Evolutionary conservation across 345 rosid genomes (phyloP), one percentile per base, ranked within the genome.

Genomic region (Eucalyptus curtisii): DNA sequence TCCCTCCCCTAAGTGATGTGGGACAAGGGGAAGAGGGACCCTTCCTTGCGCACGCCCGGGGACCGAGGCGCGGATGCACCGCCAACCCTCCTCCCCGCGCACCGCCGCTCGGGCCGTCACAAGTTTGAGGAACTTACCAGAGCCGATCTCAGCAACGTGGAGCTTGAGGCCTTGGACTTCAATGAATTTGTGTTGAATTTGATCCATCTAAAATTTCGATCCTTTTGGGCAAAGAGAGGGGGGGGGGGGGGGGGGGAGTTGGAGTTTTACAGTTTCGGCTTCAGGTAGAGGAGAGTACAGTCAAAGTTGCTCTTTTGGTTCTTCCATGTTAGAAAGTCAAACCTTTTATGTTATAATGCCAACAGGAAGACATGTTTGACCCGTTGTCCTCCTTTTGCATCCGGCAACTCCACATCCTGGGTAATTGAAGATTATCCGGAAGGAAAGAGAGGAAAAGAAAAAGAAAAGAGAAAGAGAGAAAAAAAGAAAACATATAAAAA

Each of bases 131-230:
- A 31, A 25, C 85, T 79, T 27, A 93, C 93, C 92, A 33, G 92
- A 49, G 80, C 94, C 95, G 42, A 89, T 87, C 42, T 94, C 93
- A 7, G 95, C 94, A n/a, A 92, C 88, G 90, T 94, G 95, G 89
- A 91, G 93, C 80, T 92, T 93, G 31, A 91, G 89, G 5, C 93
- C 94, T 48, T 71, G 71, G 37, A 88, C 92, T 15, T 49, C 31
- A 86, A 91, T 57, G 90, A 90, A 91, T 14, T 71, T 92, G 92
- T 93, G 95, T 82, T 91, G 91, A 86, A 93, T 93, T 90, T 90
- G 89, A 50, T 93, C 94, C 94, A 92, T 94, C 16, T 68, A 5
- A 68, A 16, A 15, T 66, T 31, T 66, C 22, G 76, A 66, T 66
- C 14, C 14, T n/a, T 66, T 33, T 31, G 5, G 20, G 76, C 33